These are phyloP conservation scores for Meripilus lineatus DNA, from an alignment of 1,284 basidiomycete genomes.

Conservation along the genomic window DNA sequence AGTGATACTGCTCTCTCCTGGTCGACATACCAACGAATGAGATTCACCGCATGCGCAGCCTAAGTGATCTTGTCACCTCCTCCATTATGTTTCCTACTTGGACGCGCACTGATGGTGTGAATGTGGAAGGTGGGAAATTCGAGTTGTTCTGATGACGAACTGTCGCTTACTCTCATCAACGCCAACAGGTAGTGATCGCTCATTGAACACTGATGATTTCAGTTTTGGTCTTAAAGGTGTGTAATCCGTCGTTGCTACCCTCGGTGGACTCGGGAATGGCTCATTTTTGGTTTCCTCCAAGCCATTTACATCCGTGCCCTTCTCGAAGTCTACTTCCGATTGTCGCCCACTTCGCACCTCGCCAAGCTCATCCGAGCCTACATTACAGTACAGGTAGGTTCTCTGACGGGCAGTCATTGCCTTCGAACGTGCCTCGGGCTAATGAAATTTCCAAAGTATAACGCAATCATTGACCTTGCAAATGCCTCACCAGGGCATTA, in stretches of 20 bases:
- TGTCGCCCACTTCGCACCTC: not conserved
- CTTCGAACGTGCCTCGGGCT: not conserved
- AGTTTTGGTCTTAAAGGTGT: no score
- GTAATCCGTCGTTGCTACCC: no score
- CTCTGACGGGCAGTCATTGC: not conserved
- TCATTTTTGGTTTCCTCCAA: not conserved
- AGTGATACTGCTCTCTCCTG: not conserved
- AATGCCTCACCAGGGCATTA: not conserved
- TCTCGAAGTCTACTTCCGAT: constrained; percentile 7
- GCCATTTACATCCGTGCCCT: constrained; percentile 6
- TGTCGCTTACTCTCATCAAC: no score
- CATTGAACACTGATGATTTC: no score
- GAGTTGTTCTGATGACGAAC: no score
- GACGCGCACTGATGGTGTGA: not conserved
- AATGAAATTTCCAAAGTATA: constrained; percentile 2
- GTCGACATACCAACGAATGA: not conserved
- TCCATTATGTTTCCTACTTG: not conserved
- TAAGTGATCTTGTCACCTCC: not conserved
- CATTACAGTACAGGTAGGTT: constrained; percentile 5
- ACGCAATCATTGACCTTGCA: constrained; percentile 8
- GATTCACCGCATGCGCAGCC: no score
- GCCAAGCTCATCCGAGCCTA: constrained; percentile 4
- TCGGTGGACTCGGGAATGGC: no score
- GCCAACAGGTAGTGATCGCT: no score
- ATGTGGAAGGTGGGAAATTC: constrained; percentile 2